Conservation (phyloP, 1,284 basidiomycete genomes). For the Phellinidium pouzarii region DNA sequence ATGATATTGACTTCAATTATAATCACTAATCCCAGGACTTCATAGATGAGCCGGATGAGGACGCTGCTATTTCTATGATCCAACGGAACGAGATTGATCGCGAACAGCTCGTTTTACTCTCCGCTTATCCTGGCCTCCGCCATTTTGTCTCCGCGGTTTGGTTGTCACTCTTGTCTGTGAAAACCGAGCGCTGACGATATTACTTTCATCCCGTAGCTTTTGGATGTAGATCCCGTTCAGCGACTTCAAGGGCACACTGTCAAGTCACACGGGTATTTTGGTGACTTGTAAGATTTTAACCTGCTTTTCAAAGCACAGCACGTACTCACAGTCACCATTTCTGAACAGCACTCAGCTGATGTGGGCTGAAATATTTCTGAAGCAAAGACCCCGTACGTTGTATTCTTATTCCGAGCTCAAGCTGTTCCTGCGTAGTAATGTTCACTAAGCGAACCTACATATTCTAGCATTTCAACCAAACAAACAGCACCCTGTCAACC, state of each 20-base stretch:
- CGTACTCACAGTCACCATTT: background rate
- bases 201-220: background rate
- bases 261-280: constrained; percentile 7
- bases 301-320: background rate
- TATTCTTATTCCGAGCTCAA: background rate
- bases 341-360: constrained; percentile 2
- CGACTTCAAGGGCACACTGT: constrained; percentile 8
- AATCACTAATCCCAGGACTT: background rate
- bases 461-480: constrained; percentile 8
- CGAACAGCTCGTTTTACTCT: constrained; percentile 6
- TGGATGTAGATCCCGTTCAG: constrained; percentile 4
- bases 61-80: constrained; percentile 1
- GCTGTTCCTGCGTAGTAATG: background rate
- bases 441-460: background rate
- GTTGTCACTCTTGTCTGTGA: background rate
- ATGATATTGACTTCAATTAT: background rate
- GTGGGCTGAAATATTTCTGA: constrained; percentile 6
- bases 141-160: constrained; percentile 5
- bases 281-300: constrained; percentile 6
- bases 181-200: background rate
- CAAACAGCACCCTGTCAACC: constrained; percentile 11
- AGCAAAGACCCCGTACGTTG: constrained; percentile 10
- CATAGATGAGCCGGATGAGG: constrained; percentile 11
- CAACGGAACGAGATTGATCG: background rate
- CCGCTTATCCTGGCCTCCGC: constrained; percentile 8